Conservation (phyloP, 257 asterid genomes). For the Nicotiana obtusifolia region DNA sequence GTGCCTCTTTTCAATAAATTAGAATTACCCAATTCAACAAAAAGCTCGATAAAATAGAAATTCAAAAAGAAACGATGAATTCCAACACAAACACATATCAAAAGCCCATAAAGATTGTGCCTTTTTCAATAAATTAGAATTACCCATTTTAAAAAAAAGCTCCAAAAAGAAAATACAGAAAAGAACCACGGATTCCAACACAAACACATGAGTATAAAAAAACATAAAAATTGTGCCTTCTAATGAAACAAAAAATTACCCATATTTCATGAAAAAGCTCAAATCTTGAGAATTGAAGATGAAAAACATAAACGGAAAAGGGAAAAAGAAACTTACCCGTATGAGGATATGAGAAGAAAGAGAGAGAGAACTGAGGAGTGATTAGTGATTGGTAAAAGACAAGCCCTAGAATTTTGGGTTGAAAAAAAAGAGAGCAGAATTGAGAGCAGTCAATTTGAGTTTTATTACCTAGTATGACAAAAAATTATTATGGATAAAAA, state of each 20-base stretch:
- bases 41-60: no score
- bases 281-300: neutral
- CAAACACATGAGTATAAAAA: neutral
- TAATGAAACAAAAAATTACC: neutral
- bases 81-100: neutral
- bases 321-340: neutral
- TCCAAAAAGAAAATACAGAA: neutral
- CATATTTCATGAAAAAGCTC: neutral
- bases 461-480: neutral
- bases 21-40: no score
- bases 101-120: neutral
- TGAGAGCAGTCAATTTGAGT: neutral
- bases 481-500: neutral
- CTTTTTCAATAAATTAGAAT: neutral
- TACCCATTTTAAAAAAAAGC: neutral
- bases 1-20: no score
- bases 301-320: neutral
- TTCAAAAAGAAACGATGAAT: no score
- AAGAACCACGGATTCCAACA: neutral
- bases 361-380: neutral
- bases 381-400: neutral
- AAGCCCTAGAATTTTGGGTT: conserved; percentile 1
- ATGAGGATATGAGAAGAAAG: neutral
- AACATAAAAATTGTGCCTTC: neutral
- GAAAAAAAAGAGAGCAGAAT: neutral